Evolutionary conservation across 2,329 filamentous ascomycete species (phyloP), one percentile per base, ranked within the genome.

Genomic region (Proliferodiscus dingleyae): DNA sequence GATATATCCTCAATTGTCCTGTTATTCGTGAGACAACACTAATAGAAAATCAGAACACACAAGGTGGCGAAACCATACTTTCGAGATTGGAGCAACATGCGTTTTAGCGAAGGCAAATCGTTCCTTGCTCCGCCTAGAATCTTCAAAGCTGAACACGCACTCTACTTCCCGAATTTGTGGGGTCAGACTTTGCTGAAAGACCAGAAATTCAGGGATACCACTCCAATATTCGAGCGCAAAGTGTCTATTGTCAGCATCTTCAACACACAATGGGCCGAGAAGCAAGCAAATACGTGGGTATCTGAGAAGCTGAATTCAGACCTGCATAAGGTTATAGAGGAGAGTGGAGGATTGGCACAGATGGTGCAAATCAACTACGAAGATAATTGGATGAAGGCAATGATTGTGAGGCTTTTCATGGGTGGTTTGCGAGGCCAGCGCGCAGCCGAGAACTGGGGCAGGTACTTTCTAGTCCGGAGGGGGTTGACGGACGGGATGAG

Each of bases 131-230:
- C 91, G 29, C 80, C 86, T 3, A 76, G 85, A n/a, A 76, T 91
- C 39, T 97, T 97, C 75, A 85, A 83, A 61, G 77, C 77, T 54
- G 87, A 94, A 30, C 77, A 82, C 41, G 85, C 91, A 4, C 78
- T 96, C 53, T 97, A 86, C 73, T 96, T 98, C 70, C 93, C 93
- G 37, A 98, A 98, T 68, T 73, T 98, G 47, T 79, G 78, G 64
- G 93, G 93, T 37, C 73, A 78, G 56, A 96, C 89, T 2, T 74
- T 96, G 23, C 69, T 78, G 44, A 81, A 79, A 55, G 69, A 69
- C 40, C 71, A 70, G 46, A 56, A 69, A 38, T 64, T 72, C 34
- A 70, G 67, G 45, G 80, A 95, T 67, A 95, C 90, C 2, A 96
- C 90, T 6, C 75, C 82, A 0, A 66, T 84, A 3, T 74, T 97